Evolutionary conservation across 2,329 filamentous ascomycete genomes (phyloP).

Genomic region (Elsinoe fawcettii): DNA sequence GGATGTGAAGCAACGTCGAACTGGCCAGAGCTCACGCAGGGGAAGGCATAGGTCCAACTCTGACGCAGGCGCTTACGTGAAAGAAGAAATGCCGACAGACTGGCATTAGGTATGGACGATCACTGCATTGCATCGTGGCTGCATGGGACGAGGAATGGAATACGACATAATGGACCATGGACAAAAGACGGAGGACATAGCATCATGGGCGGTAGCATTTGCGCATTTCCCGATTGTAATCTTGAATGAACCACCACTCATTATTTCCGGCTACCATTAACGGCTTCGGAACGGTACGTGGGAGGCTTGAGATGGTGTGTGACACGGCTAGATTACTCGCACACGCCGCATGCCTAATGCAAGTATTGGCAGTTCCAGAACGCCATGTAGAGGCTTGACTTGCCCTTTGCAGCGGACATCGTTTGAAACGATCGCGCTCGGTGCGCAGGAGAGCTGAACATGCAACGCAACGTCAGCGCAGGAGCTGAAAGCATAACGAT

Average conservation of each 20-base stretch:
- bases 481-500: background rate
- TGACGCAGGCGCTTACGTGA: background rate
- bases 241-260: background rate
- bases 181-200: background rate
- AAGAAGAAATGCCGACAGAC: conserved; percentile 2
- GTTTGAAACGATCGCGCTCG: background rate
- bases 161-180: background rate
- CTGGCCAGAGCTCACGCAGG: conserved; percentile 3
- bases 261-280: conserved; percentile 2
- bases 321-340: background rate
- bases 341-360: background rate
- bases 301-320: conserved; percentile 7
- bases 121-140: background rate
- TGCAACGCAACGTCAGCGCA: conserved; percentile 9
- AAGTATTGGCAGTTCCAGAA: conserved; percentile 7
- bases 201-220: conserved; percentile 13
- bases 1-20: conserved; percentile 20
- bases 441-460: background rate
- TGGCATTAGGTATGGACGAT: background rate
- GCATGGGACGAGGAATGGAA: conserved; percentile 4
- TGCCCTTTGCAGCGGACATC: background rate
- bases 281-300: conserved; percentile 7
- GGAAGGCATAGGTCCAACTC: conserved; percentile 9
- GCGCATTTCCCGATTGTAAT: conserved; percentile 8
- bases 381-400: background rate